phyloP scores from a whole-genome alignment of 495 filamentous ascomycete genomes.

The Bathelium albidoporum region DNA sequence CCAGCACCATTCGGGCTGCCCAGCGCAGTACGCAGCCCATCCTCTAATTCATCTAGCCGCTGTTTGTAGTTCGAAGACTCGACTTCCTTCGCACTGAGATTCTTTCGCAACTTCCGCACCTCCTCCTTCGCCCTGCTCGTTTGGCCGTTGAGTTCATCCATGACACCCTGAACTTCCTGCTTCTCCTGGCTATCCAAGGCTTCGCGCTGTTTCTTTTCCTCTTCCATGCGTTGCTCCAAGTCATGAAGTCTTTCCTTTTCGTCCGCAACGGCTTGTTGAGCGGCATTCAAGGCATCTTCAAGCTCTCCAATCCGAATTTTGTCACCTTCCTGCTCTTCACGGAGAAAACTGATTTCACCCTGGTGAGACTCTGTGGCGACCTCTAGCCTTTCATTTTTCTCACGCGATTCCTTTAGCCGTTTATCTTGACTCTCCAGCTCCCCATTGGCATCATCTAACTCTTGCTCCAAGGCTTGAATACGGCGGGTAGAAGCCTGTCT shows the following conservation, averaged over 20 bases:
- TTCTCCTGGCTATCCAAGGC: conserved; percentile 77
- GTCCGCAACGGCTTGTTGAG: conserved; percentile 59
- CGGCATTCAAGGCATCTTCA: conserved; percentile 65
- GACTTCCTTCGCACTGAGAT: conserved; percentile 69
- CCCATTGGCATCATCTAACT: conserved; percentile 30
- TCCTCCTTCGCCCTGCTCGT: conserved; percentile 78
- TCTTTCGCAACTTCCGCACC: conserved; percentile 66
- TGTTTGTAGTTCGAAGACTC: conserved; percentile 85
- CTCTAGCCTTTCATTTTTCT: conserved; percentile 72
- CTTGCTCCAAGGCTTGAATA: conserved; percentile 29
- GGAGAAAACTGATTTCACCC: conserved; percentile 85
- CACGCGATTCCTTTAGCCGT: conserved; percentile 55
- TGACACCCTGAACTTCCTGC: conserved; percentile 68
- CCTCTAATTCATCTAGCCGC: conserved; percentile 78
- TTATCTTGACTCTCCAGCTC: conserved; percentile 49
- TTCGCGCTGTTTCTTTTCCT: conserved; percentile 78
- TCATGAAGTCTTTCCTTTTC: conserved; percentile 73
- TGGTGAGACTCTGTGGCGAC: conserved; percentile 90
- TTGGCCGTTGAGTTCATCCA: conserved; percentile 79
- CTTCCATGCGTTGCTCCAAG: conserved; percentile 63
- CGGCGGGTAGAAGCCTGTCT: conserved; percentile 31
- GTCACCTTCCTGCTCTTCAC: conserved; percentile 94
- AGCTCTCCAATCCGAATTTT: conserved; percentile 97
- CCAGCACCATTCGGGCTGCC: conserved; percentile 80
- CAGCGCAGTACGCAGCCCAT: conserved; percentile 71